Evolutionary conservation across 805 yeast species (phyloP).

Genomic region (Saturnispora kantuleensis): DNA sequence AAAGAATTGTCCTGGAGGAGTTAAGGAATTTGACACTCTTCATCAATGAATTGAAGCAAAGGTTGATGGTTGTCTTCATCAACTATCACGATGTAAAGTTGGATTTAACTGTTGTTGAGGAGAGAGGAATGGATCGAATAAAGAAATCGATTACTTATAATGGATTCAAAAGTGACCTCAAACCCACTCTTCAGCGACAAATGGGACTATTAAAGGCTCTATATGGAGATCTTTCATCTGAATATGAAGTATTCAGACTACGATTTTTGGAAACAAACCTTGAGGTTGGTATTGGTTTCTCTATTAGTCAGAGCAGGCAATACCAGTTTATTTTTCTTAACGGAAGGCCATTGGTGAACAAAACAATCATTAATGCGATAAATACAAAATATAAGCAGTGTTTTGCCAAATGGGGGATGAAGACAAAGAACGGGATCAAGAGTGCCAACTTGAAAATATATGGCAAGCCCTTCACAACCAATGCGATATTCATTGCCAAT

Average conservation of each 20-base stretch:
- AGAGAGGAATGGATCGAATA: background rate
- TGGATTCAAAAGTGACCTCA: background rate
- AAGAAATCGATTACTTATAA: background rate
- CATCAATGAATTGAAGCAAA: constrained; percentile 14
- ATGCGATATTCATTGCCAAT: constrained; percentile 32
- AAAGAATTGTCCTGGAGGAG: constrained; percentile 16
- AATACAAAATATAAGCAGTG: constrained; percentile 21
- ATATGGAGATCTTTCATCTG: constrained; percentile 23
- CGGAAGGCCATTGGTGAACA: constrained; percentile 25
- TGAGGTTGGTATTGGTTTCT: constrained; percentile 33
- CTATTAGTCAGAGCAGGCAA: constrained; percentile 26
- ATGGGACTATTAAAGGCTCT: constrained; percentile 19
- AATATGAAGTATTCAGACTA: constrained; percentile 24
- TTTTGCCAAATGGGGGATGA: constrained; percentile 10
- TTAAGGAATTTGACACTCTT: no score
- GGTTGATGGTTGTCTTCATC: constrained; percentile 23
- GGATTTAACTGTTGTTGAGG: background rate
- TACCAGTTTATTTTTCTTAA: constrained; percentile 41
- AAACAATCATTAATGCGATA: constrained; percentile 14
- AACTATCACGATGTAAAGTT: constrained; percentile 18
- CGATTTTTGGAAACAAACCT: constrained; percentile 18
- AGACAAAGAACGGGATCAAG: background rate
- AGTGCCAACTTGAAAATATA: constrained; percentile 12
- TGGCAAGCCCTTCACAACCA: constrained; percentile 26
- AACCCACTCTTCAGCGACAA: constrained; percentile 2